These are phyloP conservation scores for Pichia sp. DNA, from an alignment of 1,139 yeast genomes.

Conservation along the genomic window DNA sequence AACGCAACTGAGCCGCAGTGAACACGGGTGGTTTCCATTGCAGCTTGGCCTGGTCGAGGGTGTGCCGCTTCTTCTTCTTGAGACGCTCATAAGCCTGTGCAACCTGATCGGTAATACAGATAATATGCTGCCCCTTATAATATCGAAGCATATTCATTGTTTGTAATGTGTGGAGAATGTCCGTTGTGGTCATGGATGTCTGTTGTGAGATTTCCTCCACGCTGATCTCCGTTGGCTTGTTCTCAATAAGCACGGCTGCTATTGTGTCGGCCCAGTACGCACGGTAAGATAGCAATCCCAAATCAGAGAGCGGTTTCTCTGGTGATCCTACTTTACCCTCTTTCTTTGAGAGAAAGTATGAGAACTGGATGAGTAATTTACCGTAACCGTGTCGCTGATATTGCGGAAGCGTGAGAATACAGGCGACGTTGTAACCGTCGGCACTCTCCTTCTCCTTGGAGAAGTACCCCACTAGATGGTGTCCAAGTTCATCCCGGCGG, in stretches of 20 bases:
- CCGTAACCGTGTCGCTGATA: conserved; percentile 96
- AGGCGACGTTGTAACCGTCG: conserved; percentile 93
- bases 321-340: conserved; percentile 95
- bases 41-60: conserved; percentile 63
- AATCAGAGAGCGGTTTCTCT: conserved; percentile 92
- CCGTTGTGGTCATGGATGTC: conserved; percentile 96
- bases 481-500: conserved; percentile 77
- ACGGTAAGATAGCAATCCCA: conserved; percentile 87
- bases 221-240: conserved; percentile 59
- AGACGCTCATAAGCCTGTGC: conserved; percentile 69
- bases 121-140: conserved; percentile 94
- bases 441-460: conserved; percentile 96
- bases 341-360: conserved; percentile 79
- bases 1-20: conserved; percentile 90
- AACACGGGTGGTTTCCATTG: conserved; percentile 95
- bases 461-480: conserved; percentile 92
- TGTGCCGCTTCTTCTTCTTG: conserved; percentile 67
- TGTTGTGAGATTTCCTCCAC: conserved; percentile 84
- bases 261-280: conserved; percentile 96
- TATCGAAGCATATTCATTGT: conserved; percentile 85
- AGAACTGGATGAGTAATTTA: conserved; percentile 81
- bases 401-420: conserved; percentile 92
- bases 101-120: conserved; percentile 81
- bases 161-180: conserved; percentile 86
- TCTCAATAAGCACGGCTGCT: conserved; percentile 65